These are phyloP conservation scores for Secale cereale DNA, from an alignment of 176 grass and related monocot genomes.

Conservation along the genomic window DNA sequence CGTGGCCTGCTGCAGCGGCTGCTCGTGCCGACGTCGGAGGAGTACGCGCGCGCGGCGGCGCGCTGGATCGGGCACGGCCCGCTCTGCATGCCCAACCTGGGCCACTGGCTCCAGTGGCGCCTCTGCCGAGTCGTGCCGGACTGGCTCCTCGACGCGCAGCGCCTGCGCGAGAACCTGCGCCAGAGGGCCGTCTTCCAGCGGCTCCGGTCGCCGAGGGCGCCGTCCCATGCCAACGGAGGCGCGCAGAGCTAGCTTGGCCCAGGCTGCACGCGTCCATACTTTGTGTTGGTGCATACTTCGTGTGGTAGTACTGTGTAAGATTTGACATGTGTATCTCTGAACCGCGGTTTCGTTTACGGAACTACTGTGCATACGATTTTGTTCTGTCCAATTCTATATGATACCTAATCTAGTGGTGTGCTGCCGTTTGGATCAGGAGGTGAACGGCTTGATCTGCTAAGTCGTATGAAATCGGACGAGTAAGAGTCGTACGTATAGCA, in stretches of 20 bases:
- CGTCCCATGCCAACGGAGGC: neutral
- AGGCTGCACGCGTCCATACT: too few species aligned
- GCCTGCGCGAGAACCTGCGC: constrained; percentile 34
- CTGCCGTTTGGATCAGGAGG: too few species aligned
- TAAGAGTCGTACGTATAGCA: too few species aligned
- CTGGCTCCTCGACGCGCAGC: constrained; percentile 7
- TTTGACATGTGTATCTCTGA: too few species aligned
- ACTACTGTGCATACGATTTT: too few species aligned
- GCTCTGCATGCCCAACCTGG: constrained; percentile 38
- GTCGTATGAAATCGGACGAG: too few species aligned
- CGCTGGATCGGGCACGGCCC: constrained; percentile 47
- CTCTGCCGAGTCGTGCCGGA: constrained; percentile 36
- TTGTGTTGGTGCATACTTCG: too few species aligned
- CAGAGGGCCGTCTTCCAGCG: constrained; percentile 10
- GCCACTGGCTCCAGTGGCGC: constrained; percentile 48
- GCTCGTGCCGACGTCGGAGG: constrained; percentile 20
- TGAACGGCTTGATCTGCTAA: too few species aligned
- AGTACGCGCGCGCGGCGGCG: constrained; percentile 30
- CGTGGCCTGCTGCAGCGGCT: neutral
- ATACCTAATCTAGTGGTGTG: too few species aligned
- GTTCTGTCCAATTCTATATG: too few species aligned
- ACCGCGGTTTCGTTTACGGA: too few species aligned
- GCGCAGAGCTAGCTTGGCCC: neutral
- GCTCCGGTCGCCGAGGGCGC: neutral
- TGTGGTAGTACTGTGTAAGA: too few species aligned